These are phyloP conservation scores for Fraxinus quadrangulata DNA, from an alignment of 257 asterid genomes.

Conservation along the genomic window DNA sequence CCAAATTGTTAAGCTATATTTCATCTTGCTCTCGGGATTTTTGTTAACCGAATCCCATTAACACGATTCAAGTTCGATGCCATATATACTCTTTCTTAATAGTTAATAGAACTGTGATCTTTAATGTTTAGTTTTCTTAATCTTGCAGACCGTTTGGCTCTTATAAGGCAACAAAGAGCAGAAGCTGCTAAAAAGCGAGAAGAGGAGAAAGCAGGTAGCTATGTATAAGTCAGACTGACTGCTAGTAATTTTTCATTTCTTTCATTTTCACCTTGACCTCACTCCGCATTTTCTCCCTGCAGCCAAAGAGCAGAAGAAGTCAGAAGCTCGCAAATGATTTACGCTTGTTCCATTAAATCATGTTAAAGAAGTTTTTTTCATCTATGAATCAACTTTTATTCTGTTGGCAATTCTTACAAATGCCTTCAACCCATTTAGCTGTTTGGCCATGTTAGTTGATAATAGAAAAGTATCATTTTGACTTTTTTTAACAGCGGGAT, in stretches of 20 bases:
- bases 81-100: neutral
- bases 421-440: neutral
- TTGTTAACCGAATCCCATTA: neutral
- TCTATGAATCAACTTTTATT: conserved; percentile 24
- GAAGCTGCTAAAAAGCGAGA: conserved; percentile 92
- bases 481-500: too few relatives aligned
- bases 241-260: neutral
- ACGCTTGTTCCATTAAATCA: conserved; percentile 3
- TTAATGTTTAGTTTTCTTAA: neutral
- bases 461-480: too few relatives aligned
- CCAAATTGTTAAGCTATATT: too few relatives aligned
- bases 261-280: neutral
- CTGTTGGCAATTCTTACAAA: conserved; percentile 5
- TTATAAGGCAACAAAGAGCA: conserved; percentile 81
- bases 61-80: neutral
- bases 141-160: conserved; percentile 80
- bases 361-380: conserved; percentile 17
- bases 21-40: neutral
- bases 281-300: conserved; percentile 26
- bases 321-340: conserved; percentile 75
- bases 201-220: conserved; percentile 87
- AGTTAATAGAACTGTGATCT: neutral
- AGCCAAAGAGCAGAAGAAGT: conserved; percentile 87
- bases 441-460: neutral
- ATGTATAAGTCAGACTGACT: neutral